Base-by-base conservation (phyloP, 2,329 filamentous ascomycete genomes). In the Aspergillus persii region DNA sequence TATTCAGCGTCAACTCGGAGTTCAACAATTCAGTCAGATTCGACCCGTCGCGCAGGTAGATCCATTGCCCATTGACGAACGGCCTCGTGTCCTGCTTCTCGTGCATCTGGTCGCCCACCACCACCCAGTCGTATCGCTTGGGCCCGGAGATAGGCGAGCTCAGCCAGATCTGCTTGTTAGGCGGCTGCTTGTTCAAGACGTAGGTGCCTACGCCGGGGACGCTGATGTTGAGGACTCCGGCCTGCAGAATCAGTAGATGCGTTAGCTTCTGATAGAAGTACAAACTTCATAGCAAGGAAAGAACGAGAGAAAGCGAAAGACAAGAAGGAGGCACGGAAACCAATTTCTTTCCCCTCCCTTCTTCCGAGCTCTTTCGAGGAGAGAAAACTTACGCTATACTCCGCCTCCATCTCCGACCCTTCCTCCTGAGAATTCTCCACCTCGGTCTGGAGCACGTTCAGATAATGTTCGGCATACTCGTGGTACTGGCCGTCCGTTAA, bases 151-250 rank as follows among this genome's bases (percentile, higher is more conserved):
- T 81, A 3, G 95, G 95, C 48, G 92, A 96, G 41, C 91, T 95
- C 50, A 98, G 86, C 95, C 95, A 99, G 72, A 99, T 96, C 74
- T 89, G 95, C 81, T 92, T 95, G 82, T 97, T 98, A 23, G 94
- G 92, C 0, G 95, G 95, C 76, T 99, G 95, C 78, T 99, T 99
- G 85, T 99, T 99, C 79, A 99, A 84, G 61, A 99, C 91, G 73
- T 96, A 99, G 31, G 86, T 94, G 62, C 93, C 92, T 53, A 86
- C 81, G 11, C 83, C 80, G 1, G 86, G 85, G 67, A 91, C 86
- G 6, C 80, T 82, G 69, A 98, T 82, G 63, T 88, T 92, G 67
- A 98, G 83, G 57, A 98, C 92, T 57, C 95, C 94, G 56, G 91
- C 85, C 93, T 97, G 41, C 27, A n/a, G 7, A 31, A 44, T 11